Evolutionary conservation across 2,329 filamentous ascomycete genomes (phyloP).

Genomic region (Stachybotrys chartarum): DNA sequence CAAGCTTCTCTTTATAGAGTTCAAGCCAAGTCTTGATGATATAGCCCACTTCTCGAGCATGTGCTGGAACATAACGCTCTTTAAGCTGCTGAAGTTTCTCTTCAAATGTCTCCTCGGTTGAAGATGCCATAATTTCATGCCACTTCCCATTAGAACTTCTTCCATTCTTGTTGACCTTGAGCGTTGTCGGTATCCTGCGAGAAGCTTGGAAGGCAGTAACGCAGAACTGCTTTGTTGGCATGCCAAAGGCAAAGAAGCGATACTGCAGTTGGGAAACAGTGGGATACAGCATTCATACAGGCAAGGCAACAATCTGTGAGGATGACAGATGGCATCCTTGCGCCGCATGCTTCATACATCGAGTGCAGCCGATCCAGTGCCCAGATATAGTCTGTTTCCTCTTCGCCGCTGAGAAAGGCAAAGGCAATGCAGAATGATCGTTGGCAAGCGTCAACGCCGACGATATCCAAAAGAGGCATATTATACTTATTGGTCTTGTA

Average conservation of each 20-base stretch:
- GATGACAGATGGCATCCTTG: slow-evolving; percentile 5
- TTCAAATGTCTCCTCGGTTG: slow-evolving; percentile 6
- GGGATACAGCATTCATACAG: slow-evolving; percentile 10
- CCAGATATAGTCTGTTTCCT: slow-evolving; percentile 9
- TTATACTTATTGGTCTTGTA: slow-evolving; percentile 6
- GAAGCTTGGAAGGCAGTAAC: slow-evolving; percentile 7
- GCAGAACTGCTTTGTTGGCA: slow-evolving; percentile 11
- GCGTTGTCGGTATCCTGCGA: not conserved
- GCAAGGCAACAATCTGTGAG: slow-evolving; percentile 13
- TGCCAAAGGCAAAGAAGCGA: slow-evolving; percentile 13
- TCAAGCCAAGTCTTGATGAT: slow-evolving; percentile 10
- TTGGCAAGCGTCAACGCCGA: slow-evolving; percentile 4
- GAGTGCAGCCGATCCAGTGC: slow-evolving; percentile 8
- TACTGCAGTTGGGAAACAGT: slow-evolving; percentile 6
- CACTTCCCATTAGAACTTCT: slow-evolving; percentile 10
- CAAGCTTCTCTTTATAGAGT: slow-evolving; percentile 12
- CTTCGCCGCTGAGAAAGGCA: slow-evolving; percentile 9
- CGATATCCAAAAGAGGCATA: slow-evolving; percentile 4
- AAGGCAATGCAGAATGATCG: slow-evolving; percentile 12
- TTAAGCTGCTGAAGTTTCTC: slow-evolving; percentile 8
- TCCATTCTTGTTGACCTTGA: slow-evolving; percentile 3
- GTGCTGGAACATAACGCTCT: slow-evolving; percentile 5
- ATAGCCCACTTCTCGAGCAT: slow-evolving; percentile 11
- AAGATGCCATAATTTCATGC: slow-evolving; percentile 10
- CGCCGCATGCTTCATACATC: slow-evolving; percentile 4